Evolutionary conservation across 2,329 filamentous ascomycete species (phyloP), one percentile per base, ranked within the genome.

Genomic region (Penicillium sp.): DNA sequence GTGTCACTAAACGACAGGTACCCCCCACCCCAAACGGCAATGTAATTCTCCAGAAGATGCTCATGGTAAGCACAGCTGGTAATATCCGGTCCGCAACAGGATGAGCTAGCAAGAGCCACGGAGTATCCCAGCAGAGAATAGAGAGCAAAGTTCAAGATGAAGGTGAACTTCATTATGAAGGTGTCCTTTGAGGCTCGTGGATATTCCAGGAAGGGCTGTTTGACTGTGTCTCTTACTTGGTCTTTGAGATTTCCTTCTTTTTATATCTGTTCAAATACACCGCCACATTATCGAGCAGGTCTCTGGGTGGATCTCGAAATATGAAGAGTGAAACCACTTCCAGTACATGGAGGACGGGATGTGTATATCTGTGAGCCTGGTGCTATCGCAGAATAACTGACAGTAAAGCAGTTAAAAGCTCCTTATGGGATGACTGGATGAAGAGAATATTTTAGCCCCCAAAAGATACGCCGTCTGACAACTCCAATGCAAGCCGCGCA

Each of bases 261-360:
- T 13, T 27, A 29, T 5, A 44, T 25, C 16, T 52, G 43, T 29
- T 27, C 31, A 13, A 43, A 57, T 34, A 27, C 11, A 47, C 16
- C 21, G 54, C 51, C 51, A 60, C 51, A 8, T 36, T 43, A 38
- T 16, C 29, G 5, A 58, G 46, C 9, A 43, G 23, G 5, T 55
- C 31, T 38, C 41, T 21, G 27, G 27, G 27, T 33, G 44, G 27
- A 33, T 33, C 50, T 60, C 27, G 19, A 51, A 27, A 58, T 45
- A 10, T 13, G 27, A 44, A n/a, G 25, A 10, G 34, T 54, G 27
- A 51, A 29, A 11, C 19, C 23, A 25, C 53, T 56, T 10, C 47
- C 23, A n/a, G 44, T 33, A 19, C 11, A 53, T 29, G 5, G 6
- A 46, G 5, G 6, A 46, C 21, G 16, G 50, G n/a, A 29, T 23